Percentiles rank a stretch among this genome's conserved stretches.
These are phyloP conservation scores for Candida maris DNA, from an alignment of 805 yeast genomes.

Conservation along the genomic window DNA sequence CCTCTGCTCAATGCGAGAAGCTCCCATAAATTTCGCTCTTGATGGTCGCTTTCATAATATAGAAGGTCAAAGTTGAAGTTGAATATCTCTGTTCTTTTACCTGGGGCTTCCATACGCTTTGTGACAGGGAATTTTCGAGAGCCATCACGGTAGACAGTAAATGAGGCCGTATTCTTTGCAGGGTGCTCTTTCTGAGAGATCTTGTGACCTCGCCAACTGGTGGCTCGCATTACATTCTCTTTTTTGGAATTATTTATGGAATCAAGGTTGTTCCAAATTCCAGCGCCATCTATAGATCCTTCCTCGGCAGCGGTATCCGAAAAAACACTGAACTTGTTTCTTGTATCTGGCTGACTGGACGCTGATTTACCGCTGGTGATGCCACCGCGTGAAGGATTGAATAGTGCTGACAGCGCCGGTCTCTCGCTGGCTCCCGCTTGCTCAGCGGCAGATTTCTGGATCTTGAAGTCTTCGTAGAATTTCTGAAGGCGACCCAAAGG, in stretches of 20 bases:
- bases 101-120: slow-evolving; percentile 50
- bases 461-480: slow-evolving; percentile 42
- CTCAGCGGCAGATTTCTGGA: slow-evolving; percentile 31
- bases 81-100: slow-evolving; percentile 57
- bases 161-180: slow-evolving; percentile 8
- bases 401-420: slow-evolving; percentile 8
- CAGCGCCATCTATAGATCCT: slow-evolving; percentile 12
- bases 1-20: slow-evolving; percentile 51
- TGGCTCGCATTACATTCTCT: slow-evolving; percentile 57
- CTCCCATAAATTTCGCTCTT: slow-evolving; percentile 44
- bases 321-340: slow-evolving; percentile 19
- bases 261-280: slow-evolving; percentile 49
- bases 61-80: slow-evolving; percentile 58
- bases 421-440: slow-evolving; percentile 1
- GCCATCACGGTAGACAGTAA: slow-evolving; percentile 39
- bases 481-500: slow-evolving; percentile 50
- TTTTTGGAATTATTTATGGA: slow-evolving; percentile 49
- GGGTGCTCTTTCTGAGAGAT: slow-evolving; percentile 38
- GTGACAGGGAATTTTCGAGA: slow-evolving; percentile 37
- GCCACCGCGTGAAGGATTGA: slow-evolving; percentile 26
- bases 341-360: slow-evolving; percentile 14
- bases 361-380: slow-evolving; percentile 6
- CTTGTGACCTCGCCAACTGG: slow-evolving; percentile 62
- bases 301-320: slow-evolving; percentile 10
- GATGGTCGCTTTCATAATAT: slow-evolving; percentile 45